These are phyloP conservation scores for Microcyclospora pomicola DNA, from an alignment of 2,329 filamentous ascomycete species.

Conservation along the genomic window DNA sequence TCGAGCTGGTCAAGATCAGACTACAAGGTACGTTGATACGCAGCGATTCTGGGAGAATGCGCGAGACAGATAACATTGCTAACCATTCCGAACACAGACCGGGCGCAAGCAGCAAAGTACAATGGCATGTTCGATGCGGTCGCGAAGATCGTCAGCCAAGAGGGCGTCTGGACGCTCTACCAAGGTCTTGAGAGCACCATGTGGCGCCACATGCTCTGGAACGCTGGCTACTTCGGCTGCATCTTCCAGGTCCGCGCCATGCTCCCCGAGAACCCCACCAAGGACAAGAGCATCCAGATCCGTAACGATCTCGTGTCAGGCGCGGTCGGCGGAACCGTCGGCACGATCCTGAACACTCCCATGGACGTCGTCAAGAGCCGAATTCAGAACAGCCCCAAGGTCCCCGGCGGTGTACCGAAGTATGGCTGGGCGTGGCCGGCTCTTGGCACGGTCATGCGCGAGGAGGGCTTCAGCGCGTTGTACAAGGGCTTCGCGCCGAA, in stretches of 20 bases:
- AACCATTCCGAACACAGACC: conserved; percentile 40
- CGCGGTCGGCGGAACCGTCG: conserved; percentile 72
- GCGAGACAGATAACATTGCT: neutral
- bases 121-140: conserved; percentile 69
- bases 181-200: conserved; percentile 93
- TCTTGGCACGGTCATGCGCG: conserved; percentile 71
- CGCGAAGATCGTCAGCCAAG: conserved; percentile 65
- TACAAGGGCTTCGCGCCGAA: conserved; percentile 99
- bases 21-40: conserved; percentile 45
- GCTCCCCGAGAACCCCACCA: conserved; percentile 54
- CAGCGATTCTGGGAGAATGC: neutral
- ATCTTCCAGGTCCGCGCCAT: conserved; percentile 91
- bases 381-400: conserved; percentile 84
- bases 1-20: conserved; percentile 96
- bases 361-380: conserved; percentile 97
- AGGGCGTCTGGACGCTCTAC: conserved; percentile 81
- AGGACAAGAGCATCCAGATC: conserved; percentile 68
- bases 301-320: conserved; percentile 79
- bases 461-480: conserved; percentile 81
- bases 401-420: conserved; percentile 71
- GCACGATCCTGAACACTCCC: conserved; percentile 87
- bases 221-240: conserved; percentile 92
- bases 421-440: conserved; percentile 98
- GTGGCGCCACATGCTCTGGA: conserved; percentile 93
- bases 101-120: conserved; percentile 80